These are phyloP conservation scores for Alternaria incomplexa DNA, from an alignment of 2,329 filamentous ascomycete species.

Conservation along the genomic window DNA sequence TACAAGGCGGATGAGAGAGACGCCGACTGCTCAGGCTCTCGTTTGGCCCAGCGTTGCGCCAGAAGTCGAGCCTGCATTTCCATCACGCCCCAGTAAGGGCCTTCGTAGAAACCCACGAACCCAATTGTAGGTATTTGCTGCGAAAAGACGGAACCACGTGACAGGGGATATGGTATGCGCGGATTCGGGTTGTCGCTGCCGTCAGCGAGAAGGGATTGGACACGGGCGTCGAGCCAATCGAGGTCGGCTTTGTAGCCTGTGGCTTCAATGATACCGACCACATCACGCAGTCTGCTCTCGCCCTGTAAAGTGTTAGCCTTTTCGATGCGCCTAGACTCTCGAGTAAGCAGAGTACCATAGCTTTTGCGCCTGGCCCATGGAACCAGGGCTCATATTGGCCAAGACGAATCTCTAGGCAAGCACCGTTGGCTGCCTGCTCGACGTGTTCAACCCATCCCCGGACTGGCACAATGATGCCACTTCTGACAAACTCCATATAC, in stretches of 20 bases:
- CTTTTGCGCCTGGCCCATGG: neutral
- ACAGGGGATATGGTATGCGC: constrained; percentile 63
- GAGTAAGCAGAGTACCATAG: constrained; percentile 4
- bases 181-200: constrained; percentile 61
- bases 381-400: constrained; percentile 23
- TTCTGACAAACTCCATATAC: constrained; percentile 76
- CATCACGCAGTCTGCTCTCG: constrained; percentile 12
- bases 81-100: constrained; percentile 85
- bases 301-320: constrained; percentile 13
- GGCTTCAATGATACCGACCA: constrained; percentile 70
- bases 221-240: constrained; percentile 65
- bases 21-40: constrained; percentile 22
- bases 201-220: constrained; percentile 61
- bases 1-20: neutral
- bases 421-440: constrained; percentile 4
- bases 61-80: constrained; percentile 82
- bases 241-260: constrained; percentile 75
- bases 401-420: constrained; percentile 9
- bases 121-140: constrained; percentile 68
- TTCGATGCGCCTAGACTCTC: neutral
- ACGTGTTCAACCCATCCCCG: constrained; percentile 45
- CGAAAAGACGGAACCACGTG: constrained; percentile 70
- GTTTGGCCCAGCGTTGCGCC: constrained; percentile 62
- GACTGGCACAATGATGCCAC: constrained; percentile 55
- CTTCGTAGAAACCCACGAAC: constrained; percentile 84